Evolutionary conservation across 805 yeast genomes (phyloP).

Genomic region (Lipomyces yamadae): DNA sequence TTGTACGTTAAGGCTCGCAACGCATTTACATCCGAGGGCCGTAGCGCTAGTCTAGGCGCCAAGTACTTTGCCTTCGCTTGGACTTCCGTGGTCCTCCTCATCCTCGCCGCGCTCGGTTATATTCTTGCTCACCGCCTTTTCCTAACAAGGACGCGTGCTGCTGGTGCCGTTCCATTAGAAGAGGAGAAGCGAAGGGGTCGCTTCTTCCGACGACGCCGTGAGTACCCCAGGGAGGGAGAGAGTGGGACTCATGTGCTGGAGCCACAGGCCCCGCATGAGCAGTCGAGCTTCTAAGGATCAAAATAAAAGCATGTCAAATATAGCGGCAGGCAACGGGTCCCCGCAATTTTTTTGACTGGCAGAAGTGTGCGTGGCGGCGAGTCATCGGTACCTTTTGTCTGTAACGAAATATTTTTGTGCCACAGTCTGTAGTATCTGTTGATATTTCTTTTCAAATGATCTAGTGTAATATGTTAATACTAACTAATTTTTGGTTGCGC

Average conservation of each 20-base stretch:
- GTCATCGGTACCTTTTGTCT: not conserved
- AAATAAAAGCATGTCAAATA: not conserved
- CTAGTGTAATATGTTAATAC: not conserved
- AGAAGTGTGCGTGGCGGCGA: not conserved
- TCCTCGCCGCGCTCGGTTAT: slow-evolving; percentile 43
- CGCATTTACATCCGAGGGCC: slow-evolving; percentile 57
- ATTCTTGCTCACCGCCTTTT: slow-evolving; percentile 36
- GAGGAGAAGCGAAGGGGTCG: slow-evolving; percentile 29
- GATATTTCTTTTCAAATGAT: not conserved
- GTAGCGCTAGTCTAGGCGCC: slow-evolving; percentile 37
- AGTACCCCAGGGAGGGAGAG: slow-evolving; percentile 28
- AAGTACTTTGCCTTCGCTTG: slow-evolving; percentile 64
- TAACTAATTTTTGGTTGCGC: not conserved
- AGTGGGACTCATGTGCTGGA: slow-evolving; percentile 25
- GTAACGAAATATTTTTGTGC: too few relatives aligned
- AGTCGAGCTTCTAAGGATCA: slow-evolving; percentile 9
- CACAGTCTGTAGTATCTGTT: not conserved
- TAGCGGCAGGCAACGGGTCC: not conserved
- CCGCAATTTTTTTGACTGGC: not conserved
- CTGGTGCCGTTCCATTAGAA: slow-evolving; percentile 24
- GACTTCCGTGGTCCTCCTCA: slow-evolving; percentile 52
- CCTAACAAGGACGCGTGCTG: slow-evolving; percentile 25
- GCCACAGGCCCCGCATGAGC: slow-evolving; percentile 1
- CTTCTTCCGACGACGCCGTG: slow-evolving; percentile 32
- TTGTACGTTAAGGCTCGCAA: slow-evolving; percentile 73